A percentile compares a stretch with the other conserved stretches of the same genome.
Evolutionary conservation across 2,329 filamentous ascomycete genomes (phyloP).

Genomic region (Colletotrichum sublineola): DNA sequence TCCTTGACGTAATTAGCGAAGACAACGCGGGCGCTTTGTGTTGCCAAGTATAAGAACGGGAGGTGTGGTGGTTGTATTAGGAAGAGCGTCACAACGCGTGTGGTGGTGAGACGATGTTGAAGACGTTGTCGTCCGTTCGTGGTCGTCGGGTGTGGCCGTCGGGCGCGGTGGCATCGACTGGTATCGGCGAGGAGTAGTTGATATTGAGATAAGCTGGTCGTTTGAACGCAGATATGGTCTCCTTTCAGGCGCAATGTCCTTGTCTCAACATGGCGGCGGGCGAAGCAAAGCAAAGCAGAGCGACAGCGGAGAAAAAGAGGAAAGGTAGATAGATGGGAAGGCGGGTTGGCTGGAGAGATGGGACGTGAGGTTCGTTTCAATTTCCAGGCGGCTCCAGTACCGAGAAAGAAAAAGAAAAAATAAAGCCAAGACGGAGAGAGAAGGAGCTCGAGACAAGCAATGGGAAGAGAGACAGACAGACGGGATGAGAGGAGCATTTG

Average conservation of each 20-base stretch:
- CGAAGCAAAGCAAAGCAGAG: not conserved
- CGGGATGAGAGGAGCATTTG: conserved; percentile 15
- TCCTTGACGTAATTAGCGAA: not conserved
- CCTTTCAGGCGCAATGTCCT: conserved; percentile 8
- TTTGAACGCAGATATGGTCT: conserved; percentile 7
- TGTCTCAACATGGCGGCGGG: conserved; percentile 16
- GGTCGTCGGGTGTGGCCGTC: not conserved
- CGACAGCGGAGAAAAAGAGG: not conserved
- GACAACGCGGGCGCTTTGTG: conserved; percentile 13
- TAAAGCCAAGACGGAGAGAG: conserved; percentile 9
- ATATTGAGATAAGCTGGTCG: not conserved
- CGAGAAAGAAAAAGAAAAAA: not conserved
- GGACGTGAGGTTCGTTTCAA: conserved; percentile 24
- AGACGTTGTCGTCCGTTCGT: not conserved
- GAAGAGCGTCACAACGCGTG: conserved; percentile 6
- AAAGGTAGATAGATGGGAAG: conserved; percentile 14
- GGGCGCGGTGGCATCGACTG: not conserved
- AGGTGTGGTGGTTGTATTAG: conserved; percentile 1
- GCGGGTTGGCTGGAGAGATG: conserved; percentile 12
- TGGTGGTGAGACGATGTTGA: conserved; percentile 23
- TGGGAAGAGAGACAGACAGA: not conserved
- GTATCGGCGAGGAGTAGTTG: not conserved
- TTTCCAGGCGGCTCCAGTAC: conserved; percentile 8
- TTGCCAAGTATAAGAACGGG: not conserved
- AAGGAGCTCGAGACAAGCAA: conserved; percentile 10